Percentiles rank a stretch among this genome's conserved stretches.
phyloP scores from a whole-genome alignment of 371 early-diverging fungal species.

The Blakeslea trispora region DNA sequence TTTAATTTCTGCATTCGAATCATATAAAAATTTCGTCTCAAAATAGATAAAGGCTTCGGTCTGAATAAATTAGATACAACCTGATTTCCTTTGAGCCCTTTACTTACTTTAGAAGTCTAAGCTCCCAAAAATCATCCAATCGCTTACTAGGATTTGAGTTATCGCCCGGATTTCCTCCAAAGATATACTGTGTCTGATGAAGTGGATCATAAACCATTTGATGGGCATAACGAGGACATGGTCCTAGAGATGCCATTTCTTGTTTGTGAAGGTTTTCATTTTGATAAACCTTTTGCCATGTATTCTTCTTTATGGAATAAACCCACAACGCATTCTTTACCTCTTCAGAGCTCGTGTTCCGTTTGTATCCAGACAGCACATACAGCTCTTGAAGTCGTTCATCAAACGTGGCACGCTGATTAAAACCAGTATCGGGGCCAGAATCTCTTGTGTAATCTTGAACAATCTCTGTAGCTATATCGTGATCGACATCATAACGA shows the following conservation, averaged over 20 bases:
- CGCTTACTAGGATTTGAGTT: slow-evolving; percentile 52
- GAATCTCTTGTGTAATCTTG: slow-evolving; percentile 73
- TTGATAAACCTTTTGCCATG: slow-evolving; percentile 77
- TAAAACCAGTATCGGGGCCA: slow-evolving; percentile 78
- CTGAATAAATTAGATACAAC: too few relatives aligned
- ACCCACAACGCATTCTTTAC: slow-evolving; percentile 71
- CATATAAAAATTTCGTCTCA: slow-evolving; percentile 63
- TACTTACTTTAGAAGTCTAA: slow-evolving; percentile 68
- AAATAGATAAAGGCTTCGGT: slow-evolving; percentile 60
- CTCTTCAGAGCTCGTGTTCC: slow-evolving; percentile 62
- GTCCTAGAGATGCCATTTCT: slow-evolving; percentile 81
- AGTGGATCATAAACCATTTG: slow-evolving; percentile 76
- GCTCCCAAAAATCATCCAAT: slow-evolving; percentile 87
- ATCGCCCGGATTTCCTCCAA: slow-evolving; percentile 92
- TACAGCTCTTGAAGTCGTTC: slow-evolving; percentile 74
- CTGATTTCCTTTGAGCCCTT: too few relatives aligned
- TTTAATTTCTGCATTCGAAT: slow-evolving; percentile 69
- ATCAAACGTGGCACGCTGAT: slow-evolving; percentile 87
- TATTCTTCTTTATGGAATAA: slow-evolving; percentile 58
- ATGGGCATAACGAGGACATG: slow-evolving; percentile 86
- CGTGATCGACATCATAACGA: slow-evolving; percentile 78
- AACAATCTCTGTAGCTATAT: slow-evolving; percentile 71
- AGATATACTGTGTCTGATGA: slow-evolving; percentile 69
- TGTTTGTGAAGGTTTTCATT: slow-evolving; percentile 59
- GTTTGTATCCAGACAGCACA: slow-evolving; percentile 64